Conservation (phyloP, 768 basidiomycete genomes). For the Suillus luteus region DNA sequence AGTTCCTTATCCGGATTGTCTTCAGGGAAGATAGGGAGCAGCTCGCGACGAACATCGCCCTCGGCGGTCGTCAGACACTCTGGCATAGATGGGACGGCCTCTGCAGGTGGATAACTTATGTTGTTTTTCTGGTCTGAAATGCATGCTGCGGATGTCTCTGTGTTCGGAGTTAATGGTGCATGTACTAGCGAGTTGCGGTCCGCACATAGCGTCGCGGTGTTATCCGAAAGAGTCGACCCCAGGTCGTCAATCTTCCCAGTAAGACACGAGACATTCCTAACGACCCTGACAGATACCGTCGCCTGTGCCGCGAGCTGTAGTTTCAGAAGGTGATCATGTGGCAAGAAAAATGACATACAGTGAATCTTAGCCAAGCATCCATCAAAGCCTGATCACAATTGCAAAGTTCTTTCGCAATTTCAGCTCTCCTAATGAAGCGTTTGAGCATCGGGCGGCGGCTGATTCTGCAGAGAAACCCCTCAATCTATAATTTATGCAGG, state of each 20-base stretch:
- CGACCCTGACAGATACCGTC: neutral
- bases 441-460: constrained; percentile 75
- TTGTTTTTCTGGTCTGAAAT: neutral
- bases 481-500: constrained; percentile 38
- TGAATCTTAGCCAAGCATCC: constrained; percentile 37
- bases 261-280: neutral
- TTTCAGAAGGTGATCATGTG: neutral
- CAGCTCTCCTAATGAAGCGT: constrained; percentile 74
- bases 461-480: constrained; percentile 53
- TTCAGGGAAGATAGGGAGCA: constrained; percentile 2
- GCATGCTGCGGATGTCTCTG: neutral
- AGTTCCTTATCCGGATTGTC: neutral
- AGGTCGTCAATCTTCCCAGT: neutral
- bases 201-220: neutral
- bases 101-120: neutral
- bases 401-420: constrained; percentile 55
- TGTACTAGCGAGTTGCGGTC: neutral
- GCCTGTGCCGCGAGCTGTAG: neutral
- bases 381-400: constrained; percentile 53
- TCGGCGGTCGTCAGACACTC: constrained; percentile 1
- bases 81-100: neutral
- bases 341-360: neutral
- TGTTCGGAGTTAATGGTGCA: neutral
- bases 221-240: neutral
- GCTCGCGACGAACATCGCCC: neutral